A percentile compares a stretch with the other conserved stretches of the same genome.
phyloP scores from a whole-genome alignment of 176 grass and related monocot genomes.

The Ampelocalamus luodianensis region DNA sequence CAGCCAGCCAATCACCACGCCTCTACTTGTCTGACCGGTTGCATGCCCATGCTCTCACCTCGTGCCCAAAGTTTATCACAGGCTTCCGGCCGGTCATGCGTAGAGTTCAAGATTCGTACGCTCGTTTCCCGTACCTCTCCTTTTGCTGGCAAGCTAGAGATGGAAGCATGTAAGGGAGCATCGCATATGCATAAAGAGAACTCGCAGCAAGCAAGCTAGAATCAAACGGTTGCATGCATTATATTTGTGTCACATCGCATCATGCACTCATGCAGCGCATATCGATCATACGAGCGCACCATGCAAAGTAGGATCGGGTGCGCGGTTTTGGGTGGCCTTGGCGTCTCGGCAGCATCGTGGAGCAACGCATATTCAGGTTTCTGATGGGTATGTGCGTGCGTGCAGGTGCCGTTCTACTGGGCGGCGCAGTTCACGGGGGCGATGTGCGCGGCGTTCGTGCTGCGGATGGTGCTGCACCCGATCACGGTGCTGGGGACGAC shows the following conservation, averaged over 20 bases:
- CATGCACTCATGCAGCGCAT: not conserved
- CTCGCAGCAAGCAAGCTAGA: not conserved
- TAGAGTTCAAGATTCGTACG: not conserved
- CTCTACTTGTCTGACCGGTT: not conserved
- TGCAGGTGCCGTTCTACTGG: constrained; percentile 96
- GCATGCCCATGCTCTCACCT: not conserved
- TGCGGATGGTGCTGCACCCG: constrained; percentile 67
- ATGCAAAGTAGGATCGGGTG: not conserved
- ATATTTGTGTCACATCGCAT: not conserved
- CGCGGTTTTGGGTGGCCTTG: not conserved
- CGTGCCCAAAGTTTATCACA: not conserved
- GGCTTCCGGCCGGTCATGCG: not conserved
- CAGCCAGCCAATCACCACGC: not conserved
- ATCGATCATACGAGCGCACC: not conserved
- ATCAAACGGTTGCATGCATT: not conserved
- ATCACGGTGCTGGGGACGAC: constrained; percentile 76
- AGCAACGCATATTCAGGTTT: not conserved
- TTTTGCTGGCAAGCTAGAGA: not conserved
- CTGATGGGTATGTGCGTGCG: not conserved
- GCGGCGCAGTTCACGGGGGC: constrained; percentile 87
- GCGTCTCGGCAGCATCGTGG: not conserved
- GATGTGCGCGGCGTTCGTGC: constrained; percentile 79
- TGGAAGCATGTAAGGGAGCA: constrained; percentile 17
- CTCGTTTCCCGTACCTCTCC: not conserved
- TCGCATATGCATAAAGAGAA: constrained; percentile 8